Evolutionary conservation across 2,329 filamentous ascomycete genomes (phyloP).

Genomic region (Botryotinia convoluta): DNA sequence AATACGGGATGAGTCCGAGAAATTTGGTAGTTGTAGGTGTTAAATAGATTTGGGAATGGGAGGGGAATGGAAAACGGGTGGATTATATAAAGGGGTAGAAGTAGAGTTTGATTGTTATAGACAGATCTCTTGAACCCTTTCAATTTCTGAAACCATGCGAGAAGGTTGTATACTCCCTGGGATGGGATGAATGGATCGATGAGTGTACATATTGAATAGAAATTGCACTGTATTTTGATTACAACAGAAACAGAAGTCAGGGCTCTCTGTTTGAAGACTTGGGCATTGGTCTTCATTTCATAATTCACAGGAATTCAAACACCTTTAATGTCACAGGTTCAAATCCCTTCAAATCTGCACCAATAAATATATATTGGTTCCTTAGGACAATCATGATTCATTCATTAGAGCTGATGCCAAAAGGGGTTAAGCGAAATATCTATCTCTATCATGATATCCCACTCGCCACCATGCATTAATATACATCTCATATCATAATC

Average conservation of each 20-base stretch:
- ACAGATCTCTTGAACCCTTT: background rate
- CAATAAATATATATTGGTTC: background rate
- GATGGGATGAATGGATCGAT: background rate
- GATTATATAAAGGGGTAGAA: no score
- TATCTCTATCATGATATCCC: background rate
- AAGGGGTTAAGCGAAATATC: slow-evolving; percentile 21
- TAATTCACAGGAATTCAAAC: background rate
- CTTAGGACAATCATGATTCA: slow-evolving; percentile 15
- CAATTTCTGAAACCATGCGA: background rate
- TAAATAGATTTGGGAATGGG: slow-evolving; percentile 47
- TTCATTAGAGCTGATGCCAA: slow-evolving; percentile 18
- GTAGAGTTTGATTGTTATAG: background rate
- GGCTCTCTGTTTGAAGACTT: background rate
- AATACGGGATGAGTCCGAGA: slow-evolving; percentile 79
- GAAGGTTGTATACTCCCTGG: background rate
- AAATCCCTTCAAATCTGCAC: background rate
- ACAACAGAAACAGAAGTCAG: background rate
- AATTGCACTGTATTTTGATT: background rate
- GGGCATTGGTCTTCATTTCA: background rate
- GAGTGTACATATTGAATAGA: background rate
- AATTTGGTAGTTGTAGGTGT: slow-evolving; percentile 93
- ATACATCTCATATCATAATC: slow-evolving; percentile 18
- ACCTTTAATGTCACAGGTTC: no score
- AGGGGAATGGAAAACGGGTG: background rate
- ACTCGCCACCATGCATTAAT: slow-evolving; percentile 19